Conservation (phyloP, 2,329 filamentous ascomycete species). For the Amauroascus verrucosus region DNA sequence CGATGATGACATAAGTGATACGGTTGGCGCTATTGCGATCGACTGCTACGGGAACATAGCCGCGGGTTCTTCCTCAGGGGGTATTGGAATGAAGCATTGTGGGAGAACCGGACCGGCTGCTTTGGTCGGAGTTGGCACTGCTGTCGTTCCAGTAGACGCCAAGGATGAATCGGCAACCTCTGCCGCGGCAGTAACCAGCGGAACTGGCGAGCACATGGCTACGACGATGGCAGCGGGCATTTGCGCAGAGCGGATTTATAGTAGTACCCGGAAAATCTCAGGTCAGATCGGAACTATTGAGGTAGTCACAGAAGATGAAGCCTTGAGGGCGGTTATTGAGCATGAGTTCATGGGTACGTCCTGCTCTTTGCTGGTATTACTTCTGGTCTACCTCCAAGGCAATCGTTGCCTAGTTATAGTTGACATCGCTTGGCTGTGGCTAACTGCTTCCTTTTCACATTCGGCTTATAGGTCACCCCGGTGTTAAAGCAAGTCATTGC, state of each 20-base stretch:
- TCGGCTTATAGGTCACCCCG: conserved; percentile 52
- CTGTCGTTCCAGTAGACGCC: conserved; percentile 67
- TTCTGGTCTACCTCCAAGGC: background rate
- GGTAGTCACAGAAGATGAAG: conserved; percentile 64
- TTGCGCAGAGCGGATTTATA: conserved; percentile 76
- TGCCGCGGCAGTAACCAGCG: conserved; percentile 80
- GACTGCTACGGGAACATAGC: conserved; percentile 80
- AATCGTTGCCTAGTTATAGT: background rate
- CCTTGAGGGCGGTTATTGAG: conserved; percentile 64
- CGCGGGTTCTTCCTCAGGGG: conserved; percentile 88
- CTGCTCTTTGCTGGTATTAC: background rate
- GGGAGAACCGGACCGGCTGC: conserved; percentile 88
- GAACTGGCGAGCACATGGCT: conserved; percentile 96
- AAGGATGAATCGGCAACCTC: conserved; percentile 58
- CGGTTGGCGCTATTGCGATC: conserved; percentile 89
- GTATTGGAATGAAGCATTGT: conserved; percentile 95
- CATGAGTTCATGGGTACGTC: conserved; percentile 74
- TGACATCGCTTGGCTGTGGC: no score
- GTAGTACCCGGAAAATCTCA: conserved; percentile 50
- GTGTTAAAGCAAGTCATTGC: conserved; percentile 68
- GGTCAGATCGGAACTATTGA: conserved; percentile 49
- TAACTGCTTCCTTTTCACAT: background rate
- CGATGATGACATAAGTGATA: conserved; percentile 70
- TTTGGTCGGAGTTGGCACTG: conserved; percentile 80
- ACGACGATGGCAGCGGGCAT: conserved; percentile 83